Base-by-base conservation (phyloP, 306 rosid species). In the Vigna nakashimae region DNA sequence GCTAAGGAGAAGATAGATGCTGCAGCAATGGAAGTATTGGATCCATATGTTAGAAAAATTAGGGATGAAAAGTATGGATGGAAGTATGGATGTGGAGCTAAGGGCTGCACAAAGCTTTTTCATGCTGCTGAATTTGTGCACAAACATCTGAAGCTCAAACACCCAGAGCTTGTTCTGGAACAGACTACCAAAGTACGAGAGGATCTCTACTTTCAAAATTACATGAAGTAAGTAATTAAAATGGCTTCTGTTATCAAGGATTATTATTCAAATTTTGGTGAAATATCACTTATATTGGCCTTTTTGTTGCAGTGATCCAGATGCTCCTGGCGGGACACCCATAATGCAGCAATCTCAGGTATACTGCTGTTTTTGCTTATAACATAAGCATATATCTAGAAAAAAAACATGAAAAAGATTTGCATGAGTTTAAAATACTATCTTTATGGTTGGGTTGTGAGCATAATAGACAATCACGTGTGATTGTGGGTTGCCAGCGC, bases 81-180 rank as follows among this genome's bases (percentile, higher is more conserved):
- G 99, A 96, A 96, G 83, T 96, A 92, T 92, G 99, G 99, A 36
- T 96, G 99, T 84, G 99, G 99, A 82, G 99, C 99, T 38, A 96
- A 91, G 89, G 97, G 99, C 46, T 96, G 99, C 90, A 96, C 99
- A 13, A 96, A 96, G 90, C 97, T 96, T 66, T 96, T 96, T 77
- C 99, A 96, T 85, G 99, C 98, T 45, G 78, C 99, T 55, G 99
- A 96, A 80, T 96, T 89, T 88, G 99, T 96, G 78, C 90, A 90
- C 77, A 96, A 96, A 79, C 99, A 96, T 85, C 91, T 96, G 56
- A 96, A 92, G 82, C 84, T 96, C 79, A 96, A 92, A 79, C 99
- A 96, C 77, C 88, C 97, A 51, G 99, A 96, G 48, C 92, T 96
- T 75, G 88, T 86, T 77, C 40, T 90, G 86, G 99, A 96, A 52